phyloP scores from a whole-genome alignment of 2,329 filamentous ascomycete species.

The Stagonosporopsis rhizophila region DNA sequence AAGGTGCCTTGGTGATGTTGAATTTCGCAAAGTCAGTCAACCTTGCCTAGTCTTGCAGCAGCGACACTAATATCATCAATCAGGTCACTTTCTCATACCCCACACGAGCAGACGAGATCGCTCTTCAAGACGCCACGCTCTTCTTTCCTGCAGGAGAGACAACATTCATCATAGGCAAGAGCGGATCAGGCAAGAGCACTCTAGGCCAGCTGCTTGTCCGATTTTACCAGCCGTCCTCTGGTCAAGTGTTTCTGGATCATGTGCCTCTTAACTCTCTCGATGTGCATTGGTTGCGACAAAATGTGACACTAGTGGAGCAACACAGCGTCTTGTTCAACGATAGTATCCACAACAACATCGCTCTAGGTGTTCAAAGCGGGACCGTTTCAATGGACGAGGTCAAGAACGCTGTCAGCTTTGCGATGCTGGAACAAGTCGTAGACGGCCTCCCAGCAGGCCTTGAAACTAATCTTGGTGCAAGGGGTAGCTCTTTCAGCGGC shows the following conservation, averaged over 20 bases:
- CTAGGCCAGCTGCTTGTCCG: constrained; percentile 79
- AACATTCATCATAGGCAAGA: constrained; percentile 83
- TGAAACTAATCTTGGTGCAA: constrained; percentile 73
- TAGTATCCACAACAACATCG: constrained; percentile 78
- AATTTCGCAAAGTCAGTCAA: constrained; percentile 69
- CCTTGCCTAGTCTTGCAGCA: not conserved
- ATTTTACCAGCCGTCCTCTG: constrained; percentile 73
- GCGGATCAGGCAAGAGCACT: constrained; percentile 93
- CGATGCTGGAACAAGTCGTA: constrained; percentile 73
- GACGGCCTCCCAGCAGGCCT: constrained; percentile 71
- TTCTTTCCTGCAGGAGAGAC: constrained; percentile 75
- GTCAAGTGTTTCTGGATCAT: constrained; percentile 74
- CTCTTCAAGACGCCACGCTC: constrained; percentile 69
- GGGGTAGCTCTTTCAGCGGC: constrained; percentile 77
- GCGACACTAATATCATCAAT: constrained; percentile 7
- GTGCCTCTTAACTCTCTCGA: constrained; percentile 68
- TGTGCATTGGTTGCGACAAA: constrained; percentile 74
- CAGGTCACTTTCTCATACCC: constrained; percentile 87
- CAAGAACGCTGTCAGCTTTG: constrained; percentile 67
- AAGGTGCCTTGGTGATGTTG: constrained; percentile 70
- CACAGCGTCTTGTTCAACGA: constrained; percentile 82
- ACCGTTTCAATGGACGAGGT: constrained; percentile 64
- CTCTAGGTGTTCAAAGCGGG: constrained; percentile 68
- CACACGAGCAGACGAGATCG: constrained; percentile 65
- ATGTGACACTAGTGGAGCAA: constrained; percentile 84